phyloP scores from a whole-genome alignment of 2,329 filamentous ascomycete species.

The Cryphonectria nitschkei region DNA sequence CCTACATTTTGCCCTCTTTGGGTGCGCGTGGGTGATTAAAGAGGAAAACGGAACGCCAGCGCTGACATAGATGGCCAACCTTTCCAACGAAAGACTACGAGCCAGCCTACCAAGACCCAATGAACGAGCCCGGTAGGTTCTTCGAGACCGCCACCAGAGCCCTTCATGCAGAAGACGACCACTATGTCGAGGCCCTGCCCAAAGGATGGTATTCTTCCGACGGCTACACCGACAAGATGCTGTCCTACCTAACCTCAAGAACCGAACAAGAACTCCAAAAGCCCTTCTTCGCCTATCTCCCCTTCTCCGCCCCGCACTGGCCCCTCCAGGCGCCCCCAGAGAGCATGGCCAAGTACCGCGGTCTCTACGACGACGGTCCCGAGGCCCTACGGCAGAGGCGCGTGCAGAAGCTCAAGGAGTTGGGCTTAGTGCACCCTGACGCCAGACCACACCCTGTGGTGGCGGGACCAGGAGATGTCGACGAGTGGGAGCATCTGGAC shows the following conservation, averaged over 20 bases:
- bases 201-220: constrained; percentile 58
- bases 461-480: constrained; percentile 32
- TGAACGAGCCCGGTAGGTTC: constrained; percentile 42
- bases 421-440: constrained; percentile 56
- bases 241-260: constrained; percentile 42
- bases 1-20: background rate
- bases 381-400: constrained; percentile 56
- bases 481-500: constrained; percentile 31
- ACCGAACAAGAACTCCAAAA: constrained; percentile 43
- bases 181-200: constrained; percentile 46
- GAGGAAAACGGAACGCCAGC: background rate
- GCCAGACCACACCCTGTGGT: constrained; percentile 54
- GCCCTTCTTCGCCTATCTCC: constrained; percentile 63
- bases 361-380: constrained; percentile 63
- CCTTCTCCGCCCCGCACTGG: constrained; percentile 67
- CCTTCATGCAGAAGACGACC: constrained; percentile 42
- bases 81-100: constrained; percentile 48
- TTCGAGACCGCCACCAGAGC: constrained; percentile 44
- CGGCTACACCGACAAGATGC: constrained; percentile 54
- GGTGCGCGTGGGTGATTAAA: background rate
- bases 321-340: constrained; percentile 61
- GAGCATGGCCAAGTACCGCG: constrained; percentile 58
- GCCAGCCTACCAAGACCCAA: constrained; percentile 42
- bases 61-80: background rate
- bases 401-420: constrained; percentile 56